Evolutionary conservation across 805 yeast genomes (phyloP).

Genomic region (Zygoascus biomembranicola): DNA sequence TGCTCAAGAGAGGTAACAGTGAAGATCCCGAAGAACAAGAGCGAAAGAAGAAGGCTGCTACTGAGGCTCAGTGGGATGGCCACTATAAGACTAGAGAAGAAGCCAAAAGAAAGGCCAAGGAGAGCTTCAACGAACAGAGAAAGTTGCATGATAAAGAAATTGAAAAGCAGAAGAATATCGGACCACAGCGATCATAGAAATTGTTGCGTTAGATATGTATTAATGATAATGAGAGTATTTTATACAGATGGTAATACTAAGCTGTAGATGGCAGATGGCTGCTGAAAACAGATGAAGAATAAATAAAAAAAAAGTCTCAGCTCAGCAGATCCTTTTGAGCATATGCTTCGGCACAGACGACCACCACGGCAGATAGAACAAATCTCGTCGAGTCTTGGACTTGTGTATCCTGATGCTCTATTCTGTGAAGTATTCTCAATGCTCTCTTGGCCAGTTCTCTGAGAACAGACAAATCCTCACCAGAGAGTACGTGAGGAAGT

Average conservation of each 20-base stretch:
- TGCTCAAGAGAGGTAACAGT: constrained; percentile 21
- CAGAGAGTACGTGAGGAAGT: constrained; percentile 32
- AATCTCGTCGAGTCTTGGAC: neutral
- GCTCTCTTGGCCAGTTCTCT: constrained; percentile 35
- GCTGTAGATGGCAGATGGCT: no score
- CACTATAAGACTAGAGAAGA: constrained; percentile 12
- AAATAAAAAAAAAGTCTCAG: neutral
- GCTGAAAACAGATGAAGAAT: no score
- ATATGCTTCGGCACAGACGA: neutral
- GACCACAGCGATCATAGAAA: neutral
- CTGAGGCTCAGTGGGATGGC: constrained; percentile 22
- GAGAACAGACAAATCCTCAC: constrained; percentile 34
- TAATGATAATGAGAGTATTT: no score
- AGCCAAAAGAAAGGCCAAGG: constrained; percentile 16
- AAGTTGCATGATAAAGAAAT: neutral
- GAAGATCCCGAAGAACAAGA: constrained; percentile 6
- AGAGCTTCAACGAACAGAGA: neutral
- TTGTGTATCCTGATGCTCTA: neutral
- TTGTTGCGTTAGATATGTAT: neutral
- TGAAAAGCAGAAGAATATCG: neutral
- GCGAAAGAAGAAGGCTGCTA: constrained; percentile 12
- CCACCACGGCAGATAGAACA: neutral
- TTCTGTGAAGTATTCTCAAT: constrained; percentile 11
- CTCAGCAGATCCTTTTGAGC: neutral
- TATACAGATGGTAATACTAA: no score